These are phyloP conservation scores for Salvia hispanica DNA, from an alignment of 257 asterid species.

Conservation along the genomic window DNA sequence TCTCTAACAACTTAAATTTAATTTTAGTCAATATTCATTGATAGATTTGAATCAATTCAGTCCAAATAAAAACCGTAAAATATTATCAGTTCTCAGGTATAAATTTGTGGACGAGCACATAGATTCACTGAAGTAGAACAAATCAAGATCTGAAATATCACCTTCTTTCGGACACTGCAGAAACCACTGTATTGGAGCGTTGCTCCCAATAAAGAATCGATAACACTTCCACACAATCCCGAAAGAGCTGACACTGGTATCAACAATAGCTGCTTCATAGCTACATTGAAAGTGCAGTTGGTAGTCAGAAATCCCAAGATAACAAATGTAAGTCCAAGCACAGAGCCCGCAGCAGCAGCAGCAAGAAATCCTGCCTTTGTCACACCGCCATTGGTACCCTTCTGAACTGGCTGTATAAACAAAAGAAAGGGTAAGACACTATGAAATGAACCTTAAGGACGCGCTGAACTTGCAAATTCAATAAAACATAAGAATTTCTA, in stretches of 20 bases:
- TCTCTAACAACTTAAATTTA: too few species aligned
- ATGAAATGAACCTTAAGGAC: too few species aligned
- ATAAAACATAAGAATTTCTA: too few species aligned
- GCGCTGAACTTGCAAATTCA: too few species aligned
- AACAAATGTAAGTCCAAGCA: constrained; percentile 74
- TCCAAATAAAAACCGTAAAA: too few species aligned
- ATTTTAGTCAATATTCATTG: too few species aligned
- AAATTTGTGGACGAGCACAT: too few species aligned
- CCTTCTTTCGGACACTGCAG: constrained; percentile 92
- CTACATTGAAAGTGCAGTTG: constrained; percentile 50
- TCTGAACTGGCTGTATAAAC: constrained; percentile 73
- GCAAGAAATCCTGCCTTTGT: constrained; percentile 85
- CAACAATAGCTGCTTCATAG: constrained; percentile 69
- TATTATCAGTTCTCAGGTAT: too few species aligned
- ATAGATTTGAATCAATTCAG: too few species aligned
- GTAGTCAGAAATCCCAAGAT: constrained; percentile 71
- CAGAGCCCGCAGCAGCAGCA: constrained; percentile 80
- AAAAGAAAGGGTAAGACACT: constrained; percentile 19
- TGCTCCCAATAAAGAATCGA: constrained; percentile 93
- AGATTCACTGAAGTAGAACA: neutral
- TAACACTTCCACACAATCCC: constrained; percentile 78
- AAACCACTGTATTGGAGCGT: constrained; percentile 92
- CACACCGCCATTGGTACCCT: constrained; percentile 96
- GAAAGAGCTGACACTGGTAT: constrained; percentile 81
- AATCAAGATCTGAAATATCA: constrained; percentile 29